phyloP scores from a whole-genome alignment of 2,329 filamentous ascomycete genomes.

The Pestalotiopsis sp. region DNA sequence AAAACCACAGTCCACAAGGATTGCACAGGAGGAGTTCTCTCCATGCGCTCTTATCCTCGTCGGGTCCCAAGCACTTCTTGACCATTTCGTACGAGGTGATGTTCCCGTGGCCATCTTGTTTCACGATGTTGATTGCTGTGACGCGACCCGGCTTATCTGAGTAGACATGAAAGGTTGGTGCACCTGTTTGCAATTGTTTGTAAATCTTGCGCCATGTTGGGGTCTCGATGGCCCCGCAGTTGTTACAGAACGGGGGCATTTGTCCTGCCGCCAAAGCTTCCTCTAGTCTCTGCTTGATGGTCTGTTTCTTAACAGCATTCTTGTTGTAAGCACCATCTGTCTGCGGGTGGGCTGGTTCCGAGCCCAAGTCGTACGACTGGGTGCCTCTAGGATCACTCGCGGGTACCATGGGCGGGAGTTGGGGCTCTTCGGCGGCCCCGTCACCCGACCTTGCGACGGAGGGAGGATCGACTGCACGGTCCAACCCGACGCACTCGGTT shows the following conservation, averaged over 20 bases:
- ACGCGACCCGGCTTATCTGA: slow-evolving; percentile 74
- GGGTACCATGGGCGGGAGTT: slow-evolving; percentile 38
- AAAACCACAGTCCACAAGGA: slow-evolving; percentile 93
- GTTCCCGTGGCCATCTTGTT: slow-evolving; percentile 64
- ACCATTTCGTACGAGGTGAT: slow-evolving; percentile 72
- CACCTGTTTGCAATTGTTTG: slow-evolving; percentile 73
- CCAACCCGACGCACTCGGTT: slow-evolving; percentile 11
- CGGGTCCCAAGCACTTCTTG: slow-evolving; percentile 70
- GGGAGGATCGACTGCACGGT: slow-evolving; percentile 24
- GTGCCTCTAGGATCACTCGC: slow-evolving; percentile 50
- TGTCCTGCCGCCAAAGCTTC: slow-evolving; percentile 75
- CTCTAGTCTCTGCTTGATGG: slow-evolving; percentile 62
- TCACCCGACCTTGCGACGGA: slow-evolving; percentile 21
- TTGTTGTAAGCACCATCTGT: slow-evolving; percentile 58
- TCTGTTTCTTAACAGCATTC: slow-evolving; percentile 65
- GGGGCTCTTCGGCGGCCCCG: slow-evolving; percentile 27
- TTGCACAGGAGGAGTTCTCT: slow-evolving; percentile 83
- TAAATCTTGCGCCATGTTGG: slow-evolving; percentile 95
- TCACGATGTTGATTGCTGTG: slow-evolving; percentile 72
- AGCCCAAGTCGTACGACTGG: slow-evolving; percentile 31
- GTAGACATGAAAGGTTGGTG: slow-evolving; percentile 70
- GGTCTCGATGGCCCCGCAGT: slow-evolving; percentile 94
- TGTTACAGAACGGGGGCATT: slow-evolving; percentile 86
- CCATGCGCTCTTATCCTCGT: slow-evolving; percentile 70
- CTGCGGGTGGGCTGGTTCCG: slow-evolving; percentile 44